Conservation (phyloP, 106 monocot species). For the Dioscorea zingiberensis region DNA sequence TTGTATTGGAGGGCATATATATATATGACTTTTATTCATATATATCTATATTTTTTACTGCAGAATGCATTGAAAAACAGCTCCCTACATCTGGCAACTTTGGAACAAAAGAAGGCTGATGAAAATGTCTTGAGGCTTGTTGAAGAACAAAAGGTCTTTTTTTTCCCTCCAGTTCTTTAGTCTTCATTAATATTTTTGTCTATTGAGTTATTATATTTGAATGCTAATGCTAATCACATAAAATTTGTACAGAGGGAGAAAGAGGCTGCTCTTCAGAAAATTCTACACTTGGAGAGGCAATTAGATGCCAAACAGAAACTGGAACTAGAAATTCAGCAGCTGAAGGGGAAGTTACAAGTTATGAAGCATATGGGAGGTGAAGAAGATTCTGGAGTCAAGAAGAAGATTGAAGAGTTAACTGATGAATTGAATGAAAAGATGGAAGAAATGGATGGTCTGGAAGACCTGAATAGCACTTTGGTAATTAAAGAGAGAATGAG, state of each 20-base stretch:
- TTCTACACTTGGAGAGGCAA: constrained; percentile 65
- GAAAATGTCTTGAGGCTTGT: constrained; percentile 54
- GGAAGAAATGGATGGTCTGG: constrained; percentile 56
- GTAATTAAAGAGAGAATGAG: constrained; percentile 41
- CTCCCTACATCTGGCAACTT: constrained; percentile 44
- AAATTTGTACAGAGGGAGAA: constrained; percentile 52
- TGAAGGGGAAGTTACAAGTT: constrained; percentile 60
- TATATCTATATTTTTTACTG: neutral
- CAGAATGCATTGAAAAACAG: constrained; percentile 56
- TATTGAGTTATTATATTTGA: too few species aligned
- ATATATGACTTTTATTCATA: too few species aligned
- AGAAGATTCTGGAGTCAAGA: constrained; percentile 37
- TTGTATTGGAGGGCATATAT: too few species aligned
- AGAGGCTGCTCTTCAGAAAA: constrained; percentile 55
- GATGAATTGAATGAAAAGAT: constrained; percentile 56
- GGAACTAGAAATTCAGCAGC: constrained; percentile 79
- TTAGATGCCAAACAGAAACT: constrained; percentile 80
- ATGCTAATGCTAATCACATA: too few species aligned
- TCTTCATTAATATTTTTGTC: too few species aligned
- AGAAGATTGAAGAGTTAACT: constrained; percentile 54
- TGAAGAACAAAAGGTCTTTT: constrained; percentile 69
- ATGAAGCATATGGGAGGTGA: constrained; percentile 61
- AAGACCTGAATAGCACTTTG: constrained; percentile 33
- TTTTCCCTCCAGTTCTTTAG: neutral
- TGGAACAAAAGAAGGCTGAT: constrained; percentile 60